phyloP scores from a whole-genome alignment of 164 flowering plant species.

The Vitis rupestris region DNA sequence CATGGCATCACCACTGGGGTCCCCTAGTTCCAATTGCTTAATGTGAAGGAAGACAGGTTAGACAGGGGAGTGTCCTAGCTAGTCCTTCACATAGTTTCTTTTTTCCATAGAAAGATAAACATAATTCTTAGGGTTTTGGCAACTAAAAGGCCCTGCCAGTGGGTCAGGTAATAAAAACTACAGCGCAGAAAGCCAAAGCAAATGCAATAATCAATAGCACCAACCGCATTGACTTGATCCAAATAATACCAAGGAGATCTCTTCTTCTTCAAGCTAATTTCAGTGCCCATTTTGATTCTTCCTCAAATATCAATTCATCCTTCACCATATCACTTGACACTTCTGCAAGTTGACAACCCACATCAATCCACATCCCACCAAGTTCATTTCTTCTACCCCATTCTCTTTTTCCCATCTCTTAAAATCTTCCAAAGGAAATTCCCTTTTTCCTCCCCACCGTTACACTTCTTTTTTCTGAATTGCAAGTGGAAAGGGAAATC shows the following conservation, averaged over 20 bases:
- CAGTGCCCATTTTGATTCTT: background rate
- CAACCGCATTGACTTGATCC: constrained; percentile 13
- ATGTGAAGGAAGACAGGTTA: background rate
- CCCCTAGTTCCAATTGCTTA: background rate
- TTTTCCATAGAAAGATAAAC: background rate
- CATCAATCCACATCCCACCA: constrained; percentile 6
- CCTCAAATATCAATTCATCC: background rate
- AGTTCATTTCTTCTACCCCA: background rate
- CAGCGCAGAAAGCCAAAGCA: background rate
- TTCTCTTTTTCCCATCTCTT: background rate
- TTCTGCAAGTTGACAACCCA: background rate
- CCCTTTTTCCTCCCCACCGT: background rate
- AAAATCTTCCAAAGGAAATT: background rate
- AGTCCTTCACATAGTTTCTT: no score
- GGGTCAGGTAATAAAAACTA: no score
- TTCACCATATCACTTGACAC: background rate
- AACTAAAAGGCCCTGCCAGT: no score
- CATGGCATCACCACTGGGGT: background rate
- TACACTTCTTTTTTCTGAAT: background rate
- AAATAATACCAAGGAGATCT: background rate
- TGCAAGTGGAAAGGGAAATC: constrained; percentile 2
- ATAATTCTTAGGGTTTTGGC: no score
- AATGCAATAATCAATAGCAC: constrained; percentile 9
- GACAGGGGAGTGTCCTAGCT: background rate
- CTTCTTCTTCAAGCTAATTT: constrained; percentile 10